These are phyloP conservation scores for Aurifilum marmelostoma DNA, from an alignment of 2,329 filamentous ascomycete genomes.

Conservation along the genomic window DNA sequence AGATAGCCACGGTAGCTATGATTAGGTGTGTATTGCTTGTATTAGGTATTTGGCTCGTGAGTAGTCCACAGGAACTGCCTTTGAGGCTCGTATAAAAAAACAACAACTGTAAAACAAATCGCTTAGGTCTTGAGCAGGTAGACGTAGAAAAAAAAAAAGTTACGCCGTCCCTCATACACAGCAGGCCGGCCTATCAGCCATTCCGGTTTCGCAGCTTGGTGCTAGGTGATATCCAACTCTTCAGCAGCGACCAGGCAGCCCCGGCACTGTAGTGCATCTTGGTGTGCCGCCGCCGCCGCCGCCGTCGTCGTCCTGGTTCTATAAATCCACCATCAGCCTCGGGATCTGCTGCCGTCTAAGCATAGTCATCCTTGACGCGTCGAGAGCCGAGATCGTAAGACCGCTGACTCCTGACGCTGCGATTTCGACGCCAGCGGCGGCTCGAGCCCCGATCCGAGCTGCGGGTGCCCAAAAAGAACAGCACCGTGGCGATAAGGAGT, in stretches of 20 bases:
- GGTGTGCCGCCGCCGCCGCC: background rate
- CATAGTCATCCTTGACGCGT: conserved; percentile 73
- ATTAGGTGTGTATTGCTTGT: background rate
- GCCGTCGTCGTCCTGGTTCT: background rate
- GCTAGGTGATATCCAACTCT: background rate
- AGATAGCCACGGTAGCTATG: background rate
- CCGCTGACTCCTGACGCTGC: conserved; percentile 56
- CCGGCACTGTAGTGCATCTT: background rate
- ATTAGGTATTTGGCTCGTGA: background rate
- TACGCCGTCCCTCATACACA: too few species aligned
- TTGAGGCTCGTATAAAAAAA: background rate
- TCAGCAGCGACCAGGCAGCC: background rate
- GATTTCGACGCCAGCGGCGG: conserved; percentile 48
- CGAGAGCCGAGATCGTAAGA: conserved; percentile 59
- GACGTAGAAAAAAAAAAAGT: background rate
- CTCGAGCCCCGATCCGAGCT: conserved; percentile 36
- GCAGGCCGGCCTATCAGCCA: background rate
- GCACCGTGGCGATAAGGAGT: conserved; percentile 66
- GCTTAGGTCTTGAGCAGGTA: background rate
- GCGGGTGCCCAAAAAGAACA: conserved; percentile 68
- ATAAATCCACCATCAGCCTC: background rate
- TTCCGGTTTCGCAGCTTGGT: background rate
- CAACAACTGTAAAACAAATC: background rate
- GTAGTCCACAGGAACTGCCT: background rate
- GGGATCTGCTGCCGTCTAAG: conserved; percentile 41